phyloP scores from a whole-genome alignment of 257 asterid species.

The Solanum chaucha region DNA sequence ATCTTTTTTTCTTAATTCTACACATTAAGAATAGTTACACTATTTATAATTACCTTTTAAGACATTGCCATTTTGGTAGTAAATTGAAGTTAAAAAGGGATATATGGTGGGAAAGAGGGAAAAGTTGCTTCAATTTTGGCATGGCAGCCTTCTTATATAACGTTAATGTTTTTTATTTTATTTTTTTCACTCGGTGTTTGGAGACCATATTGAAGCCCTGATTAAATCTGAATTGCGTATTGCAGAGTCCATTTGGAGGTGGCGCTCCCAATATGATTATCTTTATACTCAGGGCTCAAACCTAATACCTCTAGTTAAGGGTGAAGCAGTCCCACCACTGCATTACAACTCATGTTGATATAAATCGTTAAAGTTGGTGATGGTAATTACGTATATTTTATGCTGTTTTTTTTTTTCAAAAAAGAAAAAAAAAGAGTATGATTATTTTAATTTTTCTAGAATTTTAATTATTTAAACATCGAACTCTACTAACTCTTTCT shows the following conservation, averaged over 20 bases:
- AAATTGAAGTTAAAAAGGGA: not conserved
- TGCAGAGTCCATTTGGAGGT: no score
- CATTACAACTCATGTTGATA: no score
- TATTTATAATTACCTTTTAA: not conserved
- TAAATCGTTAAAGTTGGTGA: not conserved
- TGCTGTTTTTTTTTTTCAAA: not conserved
- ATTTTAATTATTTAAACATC: not conserved
- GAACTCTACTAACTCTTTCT: not conserved
- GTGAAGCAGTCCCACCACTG: no score
- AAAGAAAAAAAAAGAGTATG: not conserved
- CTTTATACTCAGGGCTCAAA: no score
- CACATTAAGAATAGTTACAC: not conserved
- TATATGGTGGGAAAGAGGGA: not conserved
- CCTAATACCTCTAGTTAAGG: no score
- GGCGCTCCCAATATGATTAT: no score
- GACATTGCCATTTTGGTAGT: not conserved
- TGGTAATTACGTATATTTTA: slow-evolving; percentile 37
- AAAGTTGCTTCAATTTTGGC: slow-evolving; percentile 42
- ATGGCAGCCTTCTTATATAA: slow-evolving; percentile 37
- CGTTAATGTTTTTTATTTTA: slow-evolving; percentile 12
- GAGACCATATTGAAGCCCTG: no score
- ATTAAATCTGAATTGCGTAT: no score
- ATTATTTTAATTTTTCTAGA: not conserved
- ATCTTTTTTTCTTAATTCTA: not conserved
- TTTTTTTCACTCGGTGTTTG: no score